Base-by-base conservation (phyloP, 2,329 filamentous ascomycete genomes). In the Colletotrichum incanum region DNA sequence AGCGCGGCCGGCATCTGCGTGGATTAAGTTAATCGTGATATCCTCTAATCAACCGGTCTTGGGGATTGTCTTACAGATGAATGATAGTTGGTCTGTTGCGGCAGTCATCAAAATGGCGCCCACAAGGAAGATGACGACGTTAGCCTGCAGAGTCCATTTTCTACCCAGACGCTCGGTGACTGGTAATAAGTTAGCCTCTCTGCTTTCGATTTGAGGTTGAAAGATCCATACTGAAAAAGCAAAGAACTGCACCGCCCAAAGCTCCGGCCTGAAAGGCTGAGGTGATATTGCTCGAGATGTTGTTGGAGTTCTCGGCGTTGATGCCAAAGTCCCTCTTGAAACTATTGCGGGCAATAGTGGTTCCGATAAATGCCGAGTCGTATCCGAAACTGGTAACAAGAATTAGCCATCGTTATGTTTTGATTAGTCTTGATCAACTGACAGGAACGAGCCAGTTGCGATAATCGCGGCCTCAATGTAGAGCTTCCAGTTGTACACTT, bases 401-500 rank as follows among this genome's bases (percentile, higher is more conserved):
- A 26, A 61, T 64, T 39, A 20, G 45, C 14, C 16, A 14, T n/a
- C 26, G 12, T 31, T 18, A 41, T 14, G 20, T 18, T 14, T 26
- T 39, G 65, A 28, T 34, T 78, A 73, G 1, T 76, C 20, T 45
- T 39, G 5, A 4, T 52, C 49, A 31, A 71, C 80, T 74, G 74
- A 83, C 78, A 85, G 80, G 23, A 85, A 65, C 1, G 83, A 84
- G 20, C 86, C 86, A 11, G 84, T 84, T 5, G 86, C 83, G 55
- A 88, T 87, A 50, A 88, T 80, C 14, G 83, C 75, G 0, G 85
- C 83, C 61, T 86, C 82, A 9, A 78, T 79, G 75, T 89, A 89
- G n/a, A 88, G 78, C 5, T 83, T 81, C 83, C 84, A 86, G 75
- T 88, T 88, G 79, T 88, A 88, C 74, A 89, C 87, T 78, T 88